phyloP scores from a whole-genome alignment of 73 alveolate species.

The Paraurostyla sp. region DNA sequence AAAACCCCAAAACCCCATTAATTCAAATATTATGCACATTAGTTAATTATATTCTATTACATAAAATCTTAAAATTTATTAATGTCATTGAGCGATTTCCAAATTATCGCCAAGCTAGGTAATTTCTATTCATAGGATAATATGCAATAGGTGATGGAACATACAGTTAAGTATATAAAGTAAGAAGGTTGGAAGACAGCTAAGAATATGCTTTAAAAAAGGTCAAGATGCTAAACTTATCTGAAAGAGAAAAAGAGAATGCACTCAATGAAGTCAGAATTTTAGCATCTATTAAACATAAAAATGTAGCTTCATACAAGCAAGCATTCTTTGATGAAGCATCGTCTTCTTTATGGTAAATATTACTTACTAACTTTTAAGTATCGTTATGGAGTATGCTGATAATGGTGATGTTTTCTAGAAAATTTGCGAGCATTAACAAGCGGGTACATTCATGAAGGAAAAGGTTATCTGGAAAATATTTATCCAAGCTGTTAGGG shows the following conservation, averaged over 20 bases:
- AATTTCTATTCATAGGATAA: not conserved
- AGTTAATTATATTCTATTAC: no score
- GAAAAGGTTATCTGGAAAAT: slow-evolving; percentile 88
- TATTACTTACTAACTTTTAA: slow-evolving; percentile 26
- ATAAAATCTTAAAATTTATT: slow-evolving; percentile 36
- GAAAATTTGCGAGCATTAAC: slow-evolving; percentile 77
- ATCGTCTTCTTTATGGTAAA: slow-evolving; percentile 67
- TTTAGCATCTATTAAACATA: slow-evolving; percentile 88
- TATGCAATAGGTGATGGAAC: slow-evolving; percentile 87
- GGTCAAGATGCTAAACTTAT: slow-evolving; percentile 85
- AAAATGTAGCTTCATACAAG: slow-evolving; percentile 87
- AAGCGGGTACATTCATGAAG: slow-evolving; percentile 73
- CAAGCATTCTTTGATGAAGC: slow-evolving; percentile 92
- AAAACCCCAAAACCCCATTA: no score
- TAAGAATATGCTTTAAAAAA: slow-evolving; percentile 88
- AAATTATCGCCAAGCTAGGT: slow-evolving; percentile 40
- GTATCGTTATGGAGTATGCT: slow-evolving; percentile 87
- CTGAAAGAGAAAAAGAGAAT: slow-evolving; percentile 88
- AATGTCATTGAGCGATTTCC: slow-evolving; percentile 48
- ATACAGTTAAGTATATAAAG: slow-evolving; percentile 85
- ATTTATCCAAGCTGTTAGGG: slow-evolving; percentile 81
- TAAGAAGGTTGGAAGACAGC: slow-evolving; percentile 81
- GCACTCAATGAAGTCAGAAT: slow-evolving; percentile 95
- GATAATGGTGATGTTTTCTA: slow-evolving; percentile 88
- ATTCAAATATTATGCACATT: no score